Conservation (phyloP, 768 basidiomycete genomes). For the Exsudoporus frostii region DNA sequence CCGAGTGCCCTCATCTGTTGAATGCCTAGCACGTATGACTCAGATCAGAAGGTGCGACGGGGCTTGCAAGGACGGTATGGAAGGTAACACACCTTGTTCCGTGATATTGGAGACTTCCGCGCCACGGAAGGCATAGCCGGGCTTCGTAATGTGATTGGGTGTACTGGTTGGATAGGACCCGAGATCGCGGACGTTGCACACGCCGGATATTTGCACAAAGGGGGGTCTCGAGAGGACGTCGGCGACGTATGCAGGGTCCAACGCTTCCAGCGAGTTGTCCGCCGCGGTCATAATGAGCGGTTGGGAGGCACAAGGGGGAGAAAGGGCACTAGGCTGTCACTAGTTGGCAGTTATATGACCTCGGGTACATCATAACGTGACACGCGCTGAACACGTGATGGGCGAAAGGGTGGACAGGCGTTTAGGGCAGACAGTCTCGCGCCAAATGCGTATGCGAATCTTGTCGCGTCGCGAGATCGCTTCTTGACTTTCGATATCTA, state of each 20-base stretch:
- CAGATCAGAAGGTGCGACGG: conserved; percentile 1
- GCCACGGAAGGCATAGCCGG: conserved; percentile 58
- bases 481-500: conserved; percentile 4
- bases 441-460: conserved; percentile 26
- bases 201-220: conserved; percentile 68
- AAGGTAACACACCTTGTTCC: conserved; percentile 51
- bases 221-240: conserved; percentile 65
- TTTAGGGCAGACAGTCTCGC: conserved; percentile 48
- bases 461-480: conserved; percentile 26
- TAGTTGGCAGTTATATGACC: neutral
- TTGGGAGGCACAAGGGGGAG: neutral
- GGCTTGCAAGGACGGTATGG: neutral
- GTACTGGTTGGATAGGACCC: conserved; percentile 55
- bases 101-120: conserved; percentile 73
- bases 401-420: neutral
- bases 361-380: neutral
- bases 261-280: conserved; percentile 47
- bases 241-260: conserved; percentile 64
- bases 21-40: conserved; percentile 45
- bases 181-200: conserved; percentile 73
- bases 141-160: conserved; percentile 53
- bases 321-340: too few species aligned
- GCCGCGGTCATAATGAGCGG: conserved; percentile 18
- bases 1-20: conserved; percentile 56
- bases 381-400: conserved; percentile 19